Conservation (phyloP, 1,139 yeast genomes). For the Yamadazyma sp. region DNA sequence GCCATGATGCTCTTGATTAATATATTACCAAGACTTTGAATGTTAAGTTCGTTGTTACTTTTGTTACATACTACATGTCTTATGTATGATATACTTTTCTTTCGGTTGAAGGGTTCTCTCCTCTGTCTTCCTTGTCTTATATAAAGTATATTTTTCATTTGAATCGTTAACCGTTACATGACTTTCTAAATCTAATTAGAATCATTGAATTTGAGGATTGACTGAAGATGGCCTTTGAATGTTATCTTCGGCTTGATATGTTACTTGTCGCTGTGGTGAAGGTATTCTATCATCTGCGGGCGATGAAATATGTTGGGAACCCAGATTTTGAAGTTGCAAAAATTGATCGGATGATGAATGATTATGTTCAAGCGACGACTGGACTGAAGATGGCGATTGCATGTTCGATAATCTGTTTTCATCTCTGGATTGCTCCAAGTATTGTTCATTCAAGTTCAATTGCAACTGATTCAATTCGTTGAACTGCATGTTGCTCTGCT, state of each 20-base stretch:
- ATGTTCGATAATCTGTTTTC: slow-evolving; percentile 3
- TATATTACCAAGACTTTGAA: slow-evolving; percentile 27
- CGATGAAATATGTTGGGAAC: neutral
- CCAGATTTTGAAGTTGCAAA: neutral
- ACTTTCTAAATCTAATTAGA: slow-evolving; percentile 7
- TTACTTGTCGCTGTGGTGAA: neutral
- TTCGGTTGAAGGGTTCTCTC: neutral
- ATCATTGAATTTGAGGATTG: slow-evolving; percentile 4
- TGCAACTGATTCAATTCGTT: slow-evolving; percentile 13
- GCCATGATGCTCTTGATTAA: slow-evolving; percentile 28
- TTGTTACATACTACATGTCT: slow-evolving; percentile 1
- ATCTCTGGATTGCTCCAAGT: slow-evolving; percentile 10
- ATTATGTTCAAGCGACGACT: slow-evolving; percentile 1
- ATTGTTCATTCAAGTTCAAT: slow-evolving; percentile 11
- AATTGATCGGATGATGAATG: neutral
- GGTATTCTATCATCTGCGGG: neutral
- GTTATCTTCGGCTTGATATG: neutral
- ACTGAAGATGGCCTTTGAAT: neutral
- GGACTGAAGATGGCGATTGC: slow-evolving; percentile 3
- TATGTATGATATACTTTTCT: neutral
- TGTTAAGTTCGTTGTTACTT: neutral
- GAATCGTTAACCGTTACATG: slow-evolving; percentile 11
- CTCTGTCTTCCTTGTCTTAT: neutral
- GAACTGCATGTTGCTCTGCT: slow-evolving; percentile 24
- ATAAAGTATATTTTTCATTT: slow-evolving; percentile 1